Evolutionary conservation across 495 filamentous ascomycete species (phyloP), one percentile per base, ranked within the genome.

Genomic region (Emericellopsis terricola): DNA sequence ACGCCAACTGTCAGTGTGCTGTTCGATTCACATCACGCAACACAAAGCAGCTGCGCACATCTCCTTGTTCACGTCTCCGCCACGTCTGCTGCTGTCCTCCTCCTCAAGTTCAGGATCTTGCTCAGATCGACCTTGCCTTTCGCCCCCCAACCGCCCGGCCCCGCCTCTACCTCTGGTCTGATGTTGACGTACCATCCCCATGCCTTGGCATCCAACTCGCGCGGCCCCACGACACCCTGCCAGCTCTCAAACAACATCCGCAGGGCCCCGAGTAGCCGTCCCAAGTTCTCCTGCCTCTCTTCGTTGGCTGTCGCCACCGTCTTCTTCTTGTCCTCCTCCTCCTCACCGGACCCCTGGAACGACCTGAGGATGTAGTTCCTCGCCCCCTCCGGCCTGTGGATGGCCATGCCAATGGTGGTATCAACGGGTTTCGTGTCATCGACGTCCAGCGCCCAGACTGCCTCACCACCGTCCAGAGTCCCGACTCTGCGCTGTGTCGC

Each of bases 131-230:
- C 63, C 29, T 59, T 55, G 11, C 78, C 78, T 49, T 85, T 85
- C 15, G 76, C 77, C 10, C 82, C 82, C 82, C 82, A 87, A 2
- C 82, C 82, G 26, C 64, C 69, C 31, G 65, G 69, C 1, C 81
- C 82, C 31, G 57, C 52, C 36, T 78, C 73, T 2, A 89, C 76
- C 0, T 73, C 71, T 0, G 82, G 82, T 32, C 82, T 57, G 6
- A 85, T 76, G 17, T 62, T 64, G 2, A 76, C 54, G 50, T 91
- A 91, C 81, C 81, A 89, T 17, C 59, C 50, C 81, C 82, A 91
- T 18, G 79, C 76, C 33, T 75, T 61, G 39, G 63, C 57, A 46
- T 89, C 81, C 23, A 87, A 57, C 41, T 91, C 79, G 3, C 64
- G 53, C 1, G 51, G 47, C 13, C 48, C 53, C 6, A 84, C 45